Evolutionary conservation across 116 monocot genomes (phyloP).

Genomic region (Zostera marina): DNA sequence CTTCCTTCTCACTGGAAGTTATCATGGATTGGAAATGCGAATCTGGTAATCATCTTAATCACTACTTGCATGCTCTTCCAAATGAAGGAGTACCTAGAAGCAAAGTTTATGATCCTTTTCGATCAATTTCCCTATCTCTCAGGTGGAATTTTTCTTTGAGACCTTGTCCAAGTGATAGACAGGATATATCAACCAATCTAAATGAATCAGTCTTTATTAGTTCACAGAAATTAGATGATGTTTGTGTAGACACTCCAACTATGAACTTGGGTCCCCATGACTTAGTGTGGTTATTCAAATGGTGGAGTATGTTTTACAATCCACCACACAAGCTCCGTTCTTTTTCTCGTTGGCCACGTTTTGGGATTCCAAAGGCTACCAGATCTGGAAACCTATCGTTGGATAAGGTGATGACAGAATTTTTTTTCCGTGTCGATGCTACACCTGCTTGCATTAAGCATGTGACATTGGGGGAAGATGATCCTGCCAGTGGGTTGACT

Average conservation of each 20-base stretch:
- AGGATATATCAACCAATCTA: constrained; percentile 9
- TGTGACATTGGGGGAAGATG: constrained; percentile 85
- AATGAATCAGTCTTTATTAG: constrained; percentile 19
- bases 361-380: constrained; percentile 57
- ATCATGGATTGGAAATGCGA: constrained; percentile 92
- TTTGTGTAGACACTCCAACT: constrained; percentile 34
- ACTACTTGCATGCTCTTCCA: constrained; percentile 93
- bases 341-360: constrained; percentile 96
- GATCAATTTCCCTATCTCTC: constrained; percentile 88
- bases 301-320: constrained; percentile 76
- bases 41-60: constrained; percentile 80
- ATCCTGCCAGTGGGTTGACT: constrained; percentile 82
- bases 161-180: constrained; percentile 31
- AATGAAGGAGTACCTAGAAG: constrained; percentile 56
- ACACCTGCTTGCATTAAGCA: constrained; percentile 82
- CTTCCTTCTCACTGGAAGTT: constrained; percentile 74
- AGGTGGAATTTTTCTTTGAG: constrained; percentile 70
- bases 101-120: constrained; percentile 87
- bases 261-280: constrained; percentile 85
- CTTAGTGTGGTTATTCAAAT: constrained; percentile 87
- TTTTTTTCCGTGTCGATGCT: constrained; percentile 75
- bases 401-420: constrained; percentile 96
- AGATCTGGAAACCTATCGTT: constrained; percentile 94
- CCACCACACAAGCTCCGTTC: constrained; percentile 94
- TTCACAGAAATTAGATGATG: constrained; percentile 18